phyloP scores from a whole-genome alignment of 768 basidiomycete genomes.

The Leccinum barrowsii region DNA sequence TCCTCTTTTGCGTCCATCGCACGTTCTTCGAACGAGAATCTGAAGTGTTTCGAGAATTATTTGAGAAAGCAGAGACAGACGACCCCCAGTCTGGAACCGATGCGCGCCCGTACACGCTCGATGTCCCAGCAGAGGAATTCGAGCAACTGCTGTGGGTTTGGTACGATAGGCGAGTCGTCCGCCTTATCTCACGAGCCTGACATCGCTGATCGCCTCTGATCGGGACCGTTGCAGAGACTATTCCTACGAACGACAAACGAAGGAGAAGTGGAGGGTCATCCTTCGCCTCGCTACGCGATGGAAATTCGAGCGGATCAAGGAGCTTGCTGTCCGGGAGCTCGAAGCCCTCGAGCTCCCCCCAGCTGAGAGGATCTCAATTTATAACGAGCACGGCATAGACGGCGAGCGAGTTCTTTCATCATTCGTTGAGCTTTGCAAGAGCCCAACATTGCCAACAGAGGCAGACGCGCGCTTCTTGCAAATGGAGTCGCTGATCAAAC shows the following conservation, averaged over 20 bases:
- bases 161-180: conserved; percentile 45
- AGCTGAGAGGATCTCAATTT: conserved; percentile 54
- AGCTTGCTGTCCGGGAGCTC: conserved; percentile 52
- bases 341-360: conserved; percentile 43
- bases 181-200: background rate
- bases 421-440: conserved; percentile 52
- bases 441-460: conserved; percentile 46
- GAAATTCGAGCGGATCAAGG: conserved; percentile 50
- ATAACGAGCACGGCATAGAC: conserved; percentile 52
- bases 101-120: conserved; percentile 40
- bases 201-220: background rate
- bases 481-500: conserved; percentile 48
- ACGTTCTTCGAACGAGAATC: conserved; percentile 63
- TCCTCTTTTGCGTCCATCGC: conserved; percentile 50
- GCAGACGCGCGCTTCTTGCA: conserved; percentile 55
- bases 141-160: conserved; percentile 54
- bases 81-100: conserved; percentile 34
- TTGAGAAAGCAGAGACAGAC: conserved; percentile 30
- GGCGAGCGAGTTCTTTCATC: conserved; percentile 46
- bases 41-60: conserved; percentile 34
- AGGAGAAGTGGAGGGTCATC: conserved; percentile 53
- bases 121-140: conserved; percentile 43
- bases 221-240: conserved; percentile 40
- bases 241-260: conserved; percentile 46
- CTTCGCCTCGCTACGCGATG: conserved; percentile 54